Evolutionary conservation across 352 stramenopile genomes (phyloP), one percentile per base, ranked within the genome.

Genomic region (Aphanomyces invadans): DNA sequence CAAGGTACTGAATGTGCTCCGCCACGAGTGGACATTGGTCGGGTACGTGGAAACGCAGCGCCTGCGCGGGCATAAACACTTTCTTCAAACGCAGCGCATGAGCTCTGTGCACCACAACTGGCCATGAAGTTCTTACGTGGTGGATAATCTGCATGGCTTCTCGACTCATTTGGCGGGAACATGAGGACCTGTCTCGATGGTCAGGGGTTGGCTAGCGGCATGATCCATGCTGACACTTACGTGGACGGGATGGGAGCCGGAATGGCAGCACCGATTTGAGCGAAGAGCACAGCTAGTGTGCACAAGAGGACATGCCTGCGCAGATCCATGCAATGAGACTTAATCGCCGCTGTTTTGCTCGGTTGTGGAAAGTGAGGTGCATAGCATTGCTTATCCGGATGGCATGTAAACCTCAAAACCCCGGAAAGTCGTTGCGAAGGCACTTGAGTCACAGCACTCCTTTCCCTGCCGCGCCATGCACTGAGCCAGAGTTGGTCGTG

Each of bases 121-220:
- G 21, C 7, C 36, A 15, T 42, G 33, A 29, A 29, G 4, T 54
- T 28, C 2, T 46, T 57, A 67, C 60, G 1, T 59, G 26, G 10
- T 67, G 38, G 31, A 67, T 31, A 39, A 67, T 36, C 1, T 57
- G 49, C 60, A 67, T 67, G 46, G 60, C 60, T 28, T 67, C 60
- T n/a, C 60, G 60, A 31, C 60, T 67, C n/a, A 67, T 31, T 38
- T 67, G 38, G 2, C 60, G 29, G 2, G 60, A 57, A 44, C 60
- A 42, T 42, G 15, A 67, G 36, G 19, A 19, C 55, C 55, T 63
- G 49, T 1, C n/a, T 11, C 10, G 46, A 31, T 25, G n/a, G 10
- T 25, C 10, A 54, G 11, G 2, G 46, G n/a, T n/a, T n/a, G n/a
- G n/a, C n/a, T n/a, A 54, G 26, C 10, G 10, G n/a, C 1, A 23